Base-by-base conservation (phyloP, 495 filamentous ascomycete genomes). In the Glonium stellatum region DNA sequence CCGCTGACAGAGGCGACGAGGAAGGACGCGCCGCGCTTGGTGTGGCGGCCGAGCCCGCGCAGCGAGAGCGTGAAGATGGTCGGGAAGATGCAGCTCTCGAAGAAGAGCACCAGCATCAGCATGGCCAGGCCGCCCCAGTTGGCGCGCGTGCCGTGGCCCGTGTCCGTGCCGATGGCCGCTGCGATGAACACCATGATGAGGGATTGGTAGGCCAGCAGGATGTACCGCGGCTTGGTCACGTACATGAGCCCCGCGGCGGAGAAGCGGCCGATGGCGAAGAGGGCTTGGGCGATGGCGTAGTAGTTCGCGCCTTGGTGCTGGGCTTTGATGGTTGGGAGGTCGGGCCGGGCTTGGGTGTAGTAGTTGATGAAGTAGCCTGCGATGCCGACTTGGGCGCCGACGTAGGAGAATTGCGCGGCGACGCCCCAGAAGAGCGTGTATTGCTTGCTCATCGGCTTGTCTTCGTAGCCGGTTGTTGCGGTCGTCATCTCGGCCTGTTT, bases 51-150 rank as follows among this genome's bases (percentile, higher is more conserved):
- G 0, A 90, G 78, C 8, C 87, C 86, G 48, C 87, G 80, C 31
- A 92, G 76, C 2, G 82, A 80, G 1, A 90, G 76, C 2, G 82
- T 78, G 72, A 87, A 87, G 55, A 88, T 83, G 6, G 87, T 81
- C 0, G 87, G 85, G 77, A 85, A 90, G 70, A 86, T 80, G 52
- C 79, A 82, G 34, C 52, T 54, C 41, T 66, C 87, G 65, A 83
- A 88, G 73, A 84, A 86, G 22, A 90, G 79, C 8, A 85, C 81
- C 13, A 87, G 69, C 67, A 78, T 82, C 11, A 87, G 72, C 72
- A 86, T 77, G 13, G 77, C 77, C 60, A 89, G 71, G 27, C 79
- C 80, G 19, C 74, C 75, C 63, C 68, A 70, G 53, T 70, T 66
- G 9, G 64, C 58, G 0, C 25, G 19, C 0, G 39, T 49, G 8